phyloP scores from a whole-genome alignment of 805 yeast species.

The Nakazawaea siamensis region DNA sequence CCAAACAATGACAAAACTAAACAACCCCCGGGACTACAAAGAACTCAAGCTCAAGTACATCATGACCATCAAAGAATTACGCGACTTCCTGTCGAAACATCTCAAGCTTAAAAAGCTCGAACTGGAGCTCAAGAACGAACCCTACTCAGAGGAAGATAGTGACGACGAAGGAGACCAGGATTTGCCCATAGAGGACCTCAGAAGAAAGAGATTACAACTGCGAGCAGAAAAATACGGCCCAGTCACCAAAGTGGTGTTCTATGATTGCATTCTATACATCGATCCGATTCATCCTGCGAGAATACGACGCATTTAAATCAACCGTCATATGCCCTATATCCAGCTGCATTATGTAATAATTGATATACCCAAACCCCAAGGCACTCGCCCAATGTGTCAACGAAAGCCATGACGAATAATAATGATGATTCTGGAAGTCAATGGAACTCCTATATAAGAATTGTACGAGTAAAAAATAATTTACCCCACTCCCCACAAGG shows the following conservation, averaged over 20 bases:
- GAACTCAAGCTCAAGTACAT: slow-evolving; percentile 46
- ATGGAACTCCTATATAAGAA: slow-evolving; percentile 3
- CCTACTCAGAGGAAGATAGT: slow-evolving; percentile 3
- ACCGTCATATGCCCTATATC: not conserved
- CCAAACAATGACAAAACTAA: slow-evolving; percentile 39
- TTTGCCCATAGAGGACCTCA: slow-evolving; percentile 19
- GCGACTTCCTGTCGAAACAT: slow-evolving; percentile 27
- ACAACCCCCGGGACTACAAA: slow-evolving; percentile 33
- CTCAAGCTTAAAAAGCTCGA: slow-evolving; percentile 29
- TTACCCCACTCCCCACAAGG: not conserved
- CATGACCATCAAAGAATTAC: slow-evolving; percentile 42
- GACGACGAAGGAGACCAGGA: slow-evolving; percentile 22
- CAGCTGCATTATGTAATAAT: not conserved
- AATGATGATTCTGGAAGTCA: slow-evolving; percentile 4
- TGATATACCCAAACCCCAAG: not conserved
- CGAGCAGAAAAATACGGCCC: slow-evolving; percentile 27
- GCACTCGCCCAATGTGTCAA: not conserved
- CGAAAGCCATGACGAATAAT: slow-evolving; percentile 8
- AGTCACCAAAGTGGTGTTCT: slow-evolving; percentile 25
- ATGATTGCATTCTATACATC: slow-evolving; percentile 29
- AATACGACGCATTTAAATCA: slow-evolving; percentile 11
- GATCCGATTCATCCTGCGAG: slow-evolving; percentile 28
- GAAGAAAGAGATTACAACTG: slow-evolving; percentile 17
- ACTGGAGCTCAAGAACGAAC: slow-evolving; percentile 18
- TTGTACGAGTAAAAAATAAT: not conserved